Evolutionary conservation across 2,329 filamentous ascomycete species (phyloP).

Genomic region (Coniosporium tulheliwenetii): DNA sequence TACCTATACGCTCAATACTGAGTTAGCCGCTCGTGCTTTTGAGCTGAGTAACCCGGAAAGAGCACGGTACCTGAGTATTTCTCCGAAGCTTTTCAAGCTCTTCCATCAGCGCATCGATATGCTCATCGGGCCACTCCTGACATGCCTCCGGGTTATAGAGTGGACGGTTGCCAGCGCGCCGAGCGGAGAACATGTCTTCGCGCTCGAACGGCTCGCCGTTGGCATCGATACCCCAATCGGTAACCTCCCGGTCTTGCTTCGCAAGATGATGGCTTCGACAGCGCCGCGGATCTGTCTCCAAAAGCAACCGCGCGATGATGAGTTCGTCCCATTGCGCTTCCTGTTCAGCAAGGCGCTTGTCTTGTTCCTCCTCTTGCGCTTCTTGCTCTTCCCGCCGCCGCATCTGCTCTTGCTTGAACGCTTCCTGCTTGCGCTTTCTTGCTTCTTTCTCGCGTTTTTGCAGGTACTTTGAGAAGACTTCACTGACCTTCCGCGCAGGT

Average conservation of each 20-base stretch:
- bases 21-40: not conserved
- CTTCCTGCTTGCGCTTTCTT: not conserved
- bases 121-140: not conserved
- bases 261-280: not conserved
- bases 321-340: not conserved
- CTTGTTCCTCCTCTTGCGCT: not conserved
- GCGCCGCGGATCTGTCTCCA: not conserved
- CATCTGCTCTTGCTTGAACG: not conserved
- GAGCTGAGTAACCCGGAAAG: not conserved
- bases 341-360: not conserved
- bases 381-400: not conserved
- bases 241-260: conserved; percentile 8
- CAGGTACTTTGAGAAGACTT: conserved; percentile 2
- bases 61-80: not conserved
- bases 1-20: not conserved
- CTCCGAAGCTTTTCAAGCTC: not conserved
- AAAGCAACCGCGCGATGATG: not conserved
- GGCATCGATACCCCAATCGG: conserved; percentile 12
- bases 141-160: not conserved
- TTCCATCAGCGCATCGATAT: not conserved
- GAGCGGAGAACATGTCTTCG: conserved; percentile 16
- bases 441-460: not conserved
- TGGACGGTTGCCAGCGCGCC: conserved; percentile 8
- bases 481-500: conserved; percentile 5
- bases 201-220: conserved; percentile 24